Evolutionary conservation across 2,329 filamentous ascomycete species (phyloP), one percentile per base, ranked within the genome.

Genomic region (Fusarium robinianum): DNA sequence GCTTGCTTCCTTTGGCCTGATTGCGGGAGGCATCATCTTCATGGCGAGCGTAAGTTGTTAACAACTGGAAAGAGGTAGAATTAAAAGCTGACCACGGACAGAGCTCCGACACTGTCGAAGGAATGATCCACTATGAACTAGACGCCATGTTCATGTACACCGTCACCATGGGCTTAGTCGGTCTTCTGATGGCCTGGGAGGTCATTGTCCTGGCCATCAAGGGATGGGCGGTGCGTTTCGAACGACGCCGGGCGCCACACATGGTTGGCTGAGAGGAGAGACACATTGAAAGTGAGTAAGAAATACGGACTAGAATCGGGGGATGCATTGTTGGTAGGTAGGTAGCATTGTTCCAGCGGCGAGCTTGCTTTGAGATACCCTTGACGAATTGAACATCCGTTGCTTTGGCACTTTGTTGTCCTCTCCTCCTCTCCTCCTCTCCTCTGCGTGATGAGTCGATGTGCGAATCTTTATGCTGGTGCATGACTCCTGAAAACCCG

Each of bases 101-200:
- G 83, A 87, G 87, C 50, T 80, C 81, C 42, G 90, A 95, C 62
- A 87, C 87, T 0, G 80, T 96, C 17, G 67, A 76, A 8, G 81
- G 83, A n/a, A 88, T 96, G 73, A 84, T 91, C 47, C 77, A 79
- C 43, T 85, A 91, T 63, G 70, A 84, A 4, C 72, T 96, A 11
- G 88, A 96, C 62, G 88, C 88, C 52, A 96, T 96, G 90, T 94
- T 96, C 68, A 81, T 90, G 49, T 95, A 96, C 69, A 96, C 90
- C 0, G 80, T 96, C 22, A 87, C 84, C 8, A 87, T 95, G 80
- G 92, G 91, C 3, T 65, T 95, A 6, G 88, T 90, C 2, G 86
- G 85, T 2, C 75, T 96, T 36, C 68, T 95, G 37, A 92, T 96
- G 87, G 84, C 90, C 0, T 96, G 88, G 84, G 79, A 87, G 40